A percentile compares a stretch with the other conserved stretches of the same genome.
phyloP scores from a whole-genome alignment of 768 basidiomycete genomes.

The Gymnopilus junonius region DNA sequence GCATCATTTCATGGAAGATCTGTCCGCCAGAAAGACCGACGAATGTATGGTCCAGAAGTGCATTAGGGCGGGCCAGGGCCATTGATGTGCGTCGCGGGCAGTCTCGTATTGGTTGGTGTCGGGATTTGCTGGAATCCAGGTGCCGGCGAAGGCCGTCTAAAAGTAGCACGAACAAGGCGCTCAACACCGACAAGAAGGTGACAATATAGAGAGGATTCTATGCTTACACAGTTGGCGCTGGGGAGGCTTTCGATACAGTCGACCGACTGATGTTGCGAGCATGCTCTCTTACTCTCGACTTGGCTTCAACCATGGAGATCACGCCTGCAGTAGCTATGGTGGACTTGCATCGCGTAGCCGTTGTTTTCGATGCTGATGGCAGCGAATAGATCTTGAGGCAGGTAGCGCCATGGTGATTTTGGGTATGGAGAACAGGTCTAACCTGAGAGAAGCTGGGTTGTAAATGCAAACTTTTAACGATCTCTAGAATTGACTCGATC shows the following conservation, averaged over 20 bases:
- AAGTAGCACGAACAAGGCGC: not conserved
- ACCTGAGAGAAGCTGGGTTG: conserved; percentile 4
- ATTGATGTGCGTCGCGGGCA: conserved; percentile 34
- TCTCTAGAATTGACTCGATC: conserved; percentile 14
- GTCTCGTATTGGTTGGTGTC: conserved; percentile 37
- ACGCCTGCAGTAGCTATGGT: conserved; percentile 21
- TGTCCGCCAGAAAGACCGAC: conserved; percentile 94
- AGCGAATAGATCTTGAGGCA: conserved; percentile 28
- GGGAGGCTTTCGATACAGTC: conserved; percentile 59
- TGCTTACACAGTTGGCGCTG: conserved; percentile 66
- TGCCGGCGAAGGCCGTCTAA: conserved; percentile 66
- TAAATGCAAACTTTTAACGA: conserved; percentile 16
- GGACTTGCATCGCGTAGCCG: conserved; percentile 31
- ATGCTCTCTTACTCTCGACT: conserved; percentile 79
- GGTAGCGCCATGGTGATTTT: conserved; percentile 30
- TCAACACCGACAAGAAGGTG: not conserved
- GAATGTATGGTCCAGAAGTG: conserved; percentile 79
- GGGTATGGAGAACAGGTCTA: not conserved
- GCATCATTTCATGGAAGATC: conserved; percentile 99
- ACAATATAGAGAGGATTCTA: not conserved
- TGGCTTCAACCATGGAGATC: conserved; percentile 73
- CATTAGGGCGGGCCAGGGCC: conserved; percentile 46
- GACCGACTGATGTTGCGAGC: conserved; percentile 77
- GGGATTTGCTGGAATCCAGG: conserved; percentile 53
- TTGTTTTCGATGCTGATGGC: conserved; percentile 23